These are phyloP conservation scores for Coniophora puteana DNA, from an alignment of 1,284 basidiomycete species.

Conservation along the genomic window DNA sequence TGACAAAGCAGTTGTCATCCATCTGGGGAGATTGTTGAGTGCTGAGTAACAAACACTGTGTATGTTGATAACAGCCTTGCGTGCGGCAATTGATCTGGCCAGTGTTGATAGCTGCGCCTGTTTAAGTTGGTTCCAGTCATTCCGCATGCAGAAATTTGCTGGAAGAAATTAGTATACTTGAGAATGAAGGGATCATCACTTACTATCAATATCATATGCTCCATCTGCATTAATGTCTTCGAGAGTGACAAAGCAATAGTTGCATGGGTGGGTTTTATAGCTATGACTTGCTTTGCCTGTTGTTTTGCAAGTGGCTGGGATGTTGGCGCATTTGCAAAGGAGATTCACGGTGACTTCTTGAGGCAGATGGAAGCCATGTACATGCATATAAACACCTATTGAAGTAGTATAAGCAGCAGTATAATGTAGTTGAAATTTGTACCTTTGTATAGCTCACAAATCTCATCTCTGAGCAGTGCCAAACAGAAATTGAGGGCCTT, in stretches of 20 bases:
- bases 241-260: background rate
- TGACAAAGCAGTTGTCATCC: background rate
- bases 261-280: conserved; percentile 4
- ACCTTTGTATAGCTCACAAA: conserved; percentile 11
- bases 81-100: background rate
- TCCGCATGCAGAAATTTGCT: conserved; percentile 3
- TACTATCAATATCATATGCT: conserved; percentile 4
- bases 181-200: background rate
- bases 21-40: conserved; percentile 2
- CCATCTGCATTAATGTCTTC: background rate
- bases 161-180: background rate
- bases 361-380: no score
- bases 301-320: conserved; percentile 3
- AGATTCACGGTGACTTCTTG: no score
- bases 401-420: no score
- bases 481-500: conserved; percentile 16
- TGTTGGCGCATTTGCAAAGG: no score
- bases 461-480: conserved; percentile 11
- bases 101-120: no score
- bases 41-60: background rate
- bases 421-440: no score
- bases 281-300: conserved; percentile 9
- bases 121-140: no score
- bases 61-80: background rate
- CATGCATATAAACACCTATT: no score